These are phyloP conservation scores for Mortierella claussenii DNA, from an alignment of 192 early-diverging fungal species.

Conservation along the genomic window DNA sequence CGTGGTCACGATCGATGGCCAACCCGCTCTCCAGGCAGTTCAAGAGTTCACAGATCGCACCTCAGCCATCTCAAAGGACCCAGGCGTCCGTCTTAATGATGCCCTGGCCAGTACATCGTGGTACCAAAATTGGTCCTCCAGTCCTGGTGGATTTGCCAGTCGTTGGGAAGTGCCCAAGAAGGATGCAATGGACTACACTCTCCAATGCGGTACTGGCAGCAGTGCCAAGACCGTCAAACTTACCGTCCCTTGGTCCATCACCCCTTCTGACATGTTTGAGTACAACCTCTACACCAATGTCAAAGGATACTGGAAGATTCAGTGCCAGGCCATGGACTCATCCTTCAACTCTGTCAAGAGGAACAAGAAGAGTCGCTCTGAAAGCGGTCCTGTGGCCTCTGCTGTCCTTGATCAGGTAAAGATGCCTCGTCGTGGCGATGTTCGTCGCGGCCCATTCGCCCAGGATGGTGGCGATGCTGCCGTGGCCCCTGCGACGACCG, in stretches of 20 bases:
- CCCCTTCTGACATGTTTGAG: conserved; percentile 10
- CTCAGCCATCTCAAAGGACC: conserved; percentile 49
- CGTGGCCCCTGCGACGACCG: conserved; percentile 7
- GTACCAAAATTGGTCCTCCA: conserved; percentile 9
- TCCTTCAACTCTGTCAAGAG: not conserved
- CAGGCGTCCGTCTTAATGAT: conserved; percentile 48
- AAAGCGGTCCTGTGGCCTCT: too few relatives aligned
- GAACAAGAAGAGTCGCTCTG: not conserved
- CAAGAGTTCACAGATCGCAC: conserved; percentile 31
- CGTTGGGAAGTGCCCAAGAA: conserved; percentile 29
- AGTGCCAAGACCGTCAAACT: conserved; percentile 6
- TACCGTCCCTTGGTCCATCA: conserved; percentile 17
- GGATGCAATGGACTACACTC: conserved; percentile 26
- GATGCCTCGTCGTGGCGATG: conserved; percentile 1
- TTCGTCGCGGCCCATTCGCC: not conserved
- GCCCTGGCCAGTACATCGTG: conserved; percentile 30
- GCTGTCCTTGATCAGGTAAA: not conserved
- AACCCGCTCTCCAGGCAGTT: conserved; percentile 35
- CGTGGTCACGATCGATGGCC: conserved; percentile 37
- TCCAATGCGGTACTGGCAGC: conserved; percentile 18
- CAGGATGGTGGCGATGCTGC: not conserved
- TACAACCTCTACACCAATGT: conserved; percentile 13
- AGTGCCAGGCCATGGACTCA: conserved; percentile 19
- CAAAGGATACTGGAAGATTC: conserved; percentile 31
- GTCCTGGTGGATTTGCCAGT: conserved; percentile 26